These are phyloP conservation scores for Lactuca sativa DNA, from an alignment of 129 eudicot genomes.

Conservation along the genomic window DNA sequence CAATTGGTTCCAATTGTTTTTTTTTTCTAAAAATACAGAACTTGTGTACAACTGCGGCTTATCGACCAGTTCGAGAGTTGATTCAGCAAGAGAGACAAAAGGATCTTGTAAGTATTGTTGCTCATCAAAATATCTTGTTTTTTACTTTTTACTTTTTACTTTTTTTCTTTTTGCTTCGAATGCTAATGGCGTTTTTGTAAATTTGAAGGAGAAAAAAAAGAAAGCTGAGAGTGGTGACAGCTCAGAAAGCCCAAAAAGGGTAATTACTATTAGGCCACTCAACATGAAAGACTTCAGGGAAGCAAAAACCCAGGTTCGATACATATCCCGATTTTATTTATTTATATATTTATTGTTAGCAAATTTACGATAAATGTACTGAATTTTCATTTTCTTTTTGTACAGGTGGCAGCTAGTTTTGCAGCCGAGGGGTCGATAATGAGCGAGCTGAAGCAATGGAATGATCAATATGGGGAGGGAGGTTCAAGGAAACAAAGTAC, in stretches of 20 bases:
- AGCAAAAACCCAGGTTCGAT: conserved; percentile 77
- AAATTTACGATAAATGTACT: not conserved
- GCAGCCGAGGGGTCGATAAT: conserved; percentile 81
- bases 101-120: conserved; percentile 55
- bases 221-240: conserved; percentile 43
- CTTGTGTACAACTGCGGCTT: conserved; percentile 93
- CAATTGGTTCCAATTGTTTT: not conserved
- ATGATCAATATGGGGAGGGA: conserved; percentile 86
- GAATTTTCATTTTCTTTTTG: not conserved
- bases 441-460: conserved; percentile 95
- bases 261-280: conserved; percentile 77
- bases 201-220: conserved; percentile 52
- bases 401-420: conserved; percentile 96
- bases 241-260: conserved; percentile 33
- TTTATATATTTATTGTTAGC: not conserved
- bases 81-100: conserved; percentile 82
- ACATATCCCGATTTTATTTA: not conserved
- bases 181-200: conserved; percentile 10
- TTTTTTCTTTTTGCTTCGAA: not conserved
- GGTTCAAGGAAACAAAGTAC: conserved; percentile 89
- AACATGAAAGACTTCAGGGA: conserved; percentile 76
- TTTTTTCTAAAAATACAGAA: conserved; percentile 47
- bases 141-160: not conserved
- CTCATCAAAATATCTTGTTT: not conserved
- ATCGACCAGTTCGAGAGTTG: conserved; percentile 92